phyloP scores from a whole-genome alignment of 805 yeast genomes.

The Pichia pseudocactophila region DNA sequence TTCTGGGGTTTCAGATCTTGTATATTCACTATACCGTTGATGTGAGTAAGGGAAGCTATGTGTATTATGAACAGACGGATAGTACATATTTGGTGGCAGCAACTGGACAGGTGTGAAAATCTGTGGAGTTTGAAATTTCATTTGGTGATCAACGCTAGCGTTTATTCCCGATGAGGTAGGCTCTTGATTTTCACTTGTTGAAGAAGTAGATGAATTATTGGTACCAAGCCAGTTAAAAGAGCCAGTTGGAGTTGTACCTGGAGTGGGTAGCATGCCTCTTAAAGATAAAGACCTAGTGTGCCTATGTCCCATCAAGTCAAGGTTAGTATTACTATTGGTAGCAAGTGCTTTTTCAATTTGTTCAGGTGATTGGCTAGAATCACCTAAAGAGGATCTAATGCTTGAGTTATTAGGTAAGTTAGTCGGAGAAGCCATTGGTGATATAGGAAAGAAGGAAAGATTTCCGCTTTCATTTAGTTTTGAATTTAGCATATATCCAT shows the following conservation, averaged over 20 bases:
- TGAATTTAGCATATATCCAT: constrained; percentile 2
- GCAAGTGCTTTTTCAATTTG: not conserved
- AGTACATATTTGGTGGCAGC: constrained; percentile 2
- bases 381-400: constrained; percentile 1
- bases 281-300: constrained; percentile 20
- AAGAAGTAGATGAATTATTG: not conserved
- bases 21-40: constrained; percentile 4
- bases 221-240: constrained; percentile 8
- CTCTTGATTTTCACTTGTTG: constrained; percentile 3
- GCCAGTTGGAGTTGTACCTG: constrained; percentile 25
- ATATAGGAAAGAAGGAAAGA: constrained; percentile 11
- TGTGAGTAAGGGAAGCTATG: constrained; percentile 2
- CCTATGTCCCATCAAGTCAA: constrained; percentile 1
- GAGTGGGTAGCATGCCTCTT: constrained; percentile 21
- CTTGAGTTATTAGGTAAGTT: constrained; percentile 12
- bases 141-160: constrained; percentile 1
- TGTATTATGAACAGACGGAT: not conserved
- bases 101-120: constrained; percentile 14
- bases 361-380: constrained; percentile 7
- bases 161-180: constrained; percentile 1
- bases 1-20: constrained; percentile 7
- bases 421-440: constrained; percentile 27
- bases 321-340: not conserved
- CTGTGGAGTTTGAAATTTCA: constrained; percentile 13
- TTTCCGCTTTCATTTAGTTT: constrained; percentile 2